Evolutionary conservation across 306 rosid species (phyloP).

Genomic region (Vachellia pachyceras): DNA sequence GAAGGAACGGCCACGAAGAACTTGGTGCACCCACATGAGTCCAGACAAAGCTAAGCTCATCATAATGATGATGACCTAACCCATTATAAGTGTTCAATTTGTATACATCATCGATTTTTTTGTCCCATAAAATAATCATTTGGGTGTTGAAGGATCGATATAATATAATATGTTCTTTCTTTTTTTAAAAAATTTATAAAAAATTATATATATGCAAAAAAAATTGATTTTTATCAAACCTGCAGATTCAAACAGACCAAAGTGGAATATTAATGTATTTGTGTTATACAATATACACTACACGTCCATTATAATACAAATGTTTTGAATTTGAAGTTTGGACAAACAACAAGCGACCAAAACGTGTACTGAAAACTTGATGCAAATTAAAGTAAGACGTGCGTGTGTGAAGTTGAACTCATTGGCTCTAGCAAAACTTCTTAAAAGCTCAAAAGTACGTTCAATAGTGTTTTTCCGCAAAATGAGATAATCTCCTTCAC

Average conservation of each 20-base stretch:
- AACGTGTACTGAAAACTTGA: neutral
- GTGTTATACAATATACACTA: too few relatives aligned
- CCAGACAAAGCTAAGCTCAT: neutral
- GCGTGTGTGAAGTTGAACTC: too few relatives aligned
- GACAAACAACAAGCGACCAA: neutral
- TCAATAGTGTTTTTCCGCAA: too few relatives aligned
- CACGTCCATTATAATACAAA: too few relatives aligned
- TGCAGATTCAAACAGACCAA: neutral
- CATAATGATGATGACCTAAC: neutral
- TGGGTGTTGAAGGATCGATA: neutral
- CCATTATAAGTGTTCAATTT: slow-evolving; percentile 2
- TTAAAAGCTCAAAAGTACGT: too few relatives aligned
- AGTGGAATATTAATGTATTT: neutral
- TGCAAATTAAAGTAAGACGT: neutral
- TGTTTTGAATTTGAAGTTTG: neutral
- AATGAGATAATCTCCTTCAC: too few relatives aligned
- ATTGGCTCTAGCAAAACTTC: too few relatives aligned
- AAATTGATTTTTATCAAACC: neutral
- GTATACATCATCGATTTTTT: neutral
- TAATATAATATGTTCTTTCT: neutral
- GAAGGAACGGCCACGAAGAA: neutral
- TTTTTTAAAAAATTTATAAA: too few relatives aligned
- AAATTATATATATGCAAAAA: neutral
- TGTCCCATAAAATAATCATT: neutral
- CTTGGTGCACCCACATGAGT: neutral